These are phyloP conservation scores for Ophiostoma piceae DNA, from an alignment of 2,329 filamentous ascomycete genomes.

Conservation along the genomic window DNA sequence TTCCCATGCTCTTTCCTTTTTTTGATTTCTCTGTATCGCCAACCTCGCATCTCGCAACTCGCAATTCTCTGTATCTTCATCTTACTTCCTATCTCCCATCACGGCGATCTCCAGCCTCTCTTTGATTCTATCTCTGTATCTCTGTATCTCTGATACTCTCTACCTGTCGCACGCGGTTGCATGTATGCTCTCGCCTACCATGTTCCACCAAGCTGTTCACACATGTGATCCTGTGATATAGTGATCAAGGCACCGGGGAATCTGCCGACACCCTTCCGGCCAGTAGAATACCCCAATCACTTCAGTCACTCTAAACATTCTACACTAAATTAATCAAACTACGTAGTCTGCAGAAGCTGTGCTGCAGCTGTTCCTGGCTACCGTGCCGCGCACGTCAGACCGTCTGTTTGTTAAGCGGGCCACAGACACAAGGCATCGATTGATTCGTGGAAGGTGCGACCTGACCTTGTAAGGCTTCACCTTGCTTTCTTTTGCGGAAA, in stretches of 20 bases:
- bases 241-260: not conserved
- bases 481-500: not conserved
- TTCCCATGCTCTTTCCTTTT: not conserved
- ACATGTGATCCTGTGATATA: not conserved
- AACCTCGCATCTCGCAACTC: not conserved
- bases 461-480: not conserved
- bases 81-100: not conserved
- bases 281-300: not conserved
- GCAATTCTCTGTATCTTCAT: not conserved
- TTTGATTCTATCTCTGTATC: no score
- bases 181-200: not conserved
- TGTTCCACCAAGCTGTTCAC: not conserved
- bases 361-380: not conserved
- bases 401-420: not conserved
- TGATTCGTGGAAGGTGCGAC: constrained; percentile 10
- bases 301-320: no score
- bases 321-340: not conserved
- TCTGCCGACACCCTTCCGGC: not conserved
- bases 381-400: not conserved
- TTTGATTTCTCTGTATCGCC: not conserved
- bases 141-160: not conserved
- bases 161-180: not conserved
- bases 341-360: not conserved
- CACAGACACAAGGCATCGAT: constrained; percentile 5
- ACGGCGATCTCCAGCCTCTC: not conserved